phyloP scores from a whole-genome alignment of 768 basidiomycete genomes.

The Podaxis sp. region DNA sequence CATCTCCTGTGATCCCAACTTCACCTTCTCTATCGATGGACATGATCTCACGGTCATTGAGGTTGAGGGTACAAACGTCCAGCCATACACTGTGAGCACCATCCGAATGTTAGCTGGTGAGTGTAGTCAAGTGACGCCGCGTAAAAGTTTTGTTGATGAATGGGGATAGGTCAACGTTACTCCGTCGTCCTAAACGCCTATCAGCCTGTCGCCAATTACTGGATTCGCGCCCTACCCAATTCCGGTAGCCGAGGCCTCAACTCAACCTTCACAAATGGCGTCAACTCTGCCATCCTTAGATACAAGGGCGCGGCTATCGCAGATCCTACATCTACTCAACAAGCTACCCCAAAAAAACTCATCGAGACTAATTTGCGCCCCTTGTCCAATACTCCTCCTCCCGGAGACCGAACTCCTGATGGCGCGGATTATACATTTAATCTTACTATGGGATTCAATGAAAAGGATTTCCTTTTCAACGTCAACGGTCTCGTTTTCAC shows the following conservation, averaged over 20 bases:
- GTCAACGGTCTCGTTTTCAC: slow-evolving; percentile 16
- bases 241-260: slow-evolving; percentile 14
- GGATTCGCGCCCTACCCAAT: slow-evolving; percentile 46
- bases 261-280: slow-evolving; percentile 32
- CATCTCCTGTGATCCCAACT: slow-evolving; percentile 46
- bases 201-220: slow-evolving; percentile 48
- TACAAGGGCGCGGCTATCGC: slow-evolving; percentile 40
- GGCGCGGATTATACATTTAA: slow-evolving; percentile 25
- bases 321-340: slow-evolving; percentile 36
- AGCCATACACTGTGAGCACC: slow-evolving; percentile 34
- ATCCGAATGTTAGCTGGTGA: slow-evolving; percentile 42
- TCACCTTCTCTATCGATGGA: slow-evolving; percentile 36
- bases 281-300: slow-evolving; percentile 49
- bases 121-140: slow-evolving; percentile 26
- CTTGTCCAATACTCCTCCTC: slow-evolving; percentile 19
- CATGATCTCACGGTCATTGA: slow-evolving; percentile 41
- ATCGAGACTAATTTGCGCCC: slow-evolving; percentile 26
- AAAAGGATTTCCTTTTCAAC: slow-evolving; percentile 11
- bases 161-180: slow-evolving; percentile 30
- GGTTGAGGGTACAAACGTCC: slow-evolving; percentile 35
- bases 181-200: slow-evolving; percentile 43
- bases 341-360: slow-evolving; percentile 24
- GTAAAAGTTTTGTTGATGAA: slow-evolving; percentile 34
- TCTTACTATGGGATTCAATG: slow-evolving; percentile 21
- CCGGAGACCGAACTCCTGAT: slow-evolving; percentile 23